phyloP scores from a whole-genome alignment of 106 monocot genomes.

The Ottelia alismoides region DNA sequence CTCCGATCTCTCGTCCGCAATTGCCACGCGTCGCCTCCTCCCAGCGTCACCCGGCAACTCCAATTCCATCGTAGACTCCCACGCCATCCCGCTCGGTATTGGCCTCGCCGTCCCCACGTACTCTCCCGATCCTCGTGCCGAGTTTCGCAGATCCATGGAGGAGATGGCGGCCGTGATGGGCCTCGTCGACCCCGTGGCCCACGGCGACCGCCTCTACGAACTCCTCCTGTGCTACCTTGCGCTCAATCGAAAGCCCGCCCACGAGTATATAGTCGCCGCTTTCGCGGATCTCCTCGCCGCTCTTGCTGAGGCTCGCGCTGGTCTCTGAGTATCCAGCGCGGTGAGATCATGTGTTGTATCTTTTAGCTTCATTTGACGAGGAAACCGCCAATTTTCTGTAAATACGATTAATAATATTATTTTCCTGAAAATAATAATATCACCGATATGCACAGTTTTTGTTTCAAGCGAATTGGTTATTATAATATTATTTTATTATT shows the following conservation, averaged over 20 bases:
- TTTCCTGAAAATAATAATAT: no score
- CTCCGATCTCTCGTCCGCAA: slow-evolving; percentile 1
- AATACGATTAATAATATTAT: no score
- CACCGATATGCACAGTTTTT: no score
- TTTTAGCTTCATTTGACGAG: no score
- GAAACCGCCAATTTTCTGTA: no score
- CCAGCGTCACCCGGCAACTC: slow-evolving; percentile 3
- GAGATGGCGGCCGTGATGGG: slow-evolving; percentile 7
- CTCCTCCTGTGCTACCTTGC: slow-evolving; percentile 11
- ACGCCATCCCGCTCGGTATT: background rate
- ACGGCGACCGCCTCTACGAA: slow-evolving; percentile 3
- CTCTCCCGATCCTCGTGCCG: background rate
- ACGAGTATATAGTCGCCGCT: slow-evolving; percentile 3
- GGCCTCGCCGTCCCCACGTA: background rate
- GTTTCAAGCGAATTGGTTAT: no score
- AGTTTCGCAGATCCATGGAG: slow-evolving; percentile 2
- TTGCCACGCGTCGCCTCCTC: slow-evolving; percentile 4
- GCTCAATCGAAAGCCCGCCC: slow-evolving; percentile 4
- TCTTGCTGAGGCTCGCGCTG: no score
- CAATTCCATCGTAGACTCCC: slow-evolving; percentile 5
- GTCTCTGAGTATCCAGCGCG: no score
- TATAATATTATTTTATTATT: no score
- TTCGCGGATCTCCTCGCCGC: slow-evolving; percentile 9
- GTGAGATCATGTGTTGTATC: no score
- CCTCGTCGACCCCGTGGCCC: background rate